Percentiles rank a stretch among this genome's conserved stretches.
Conservation (phyloP, 305 asterid species). For the Fraxinus paxiana region DNA sequence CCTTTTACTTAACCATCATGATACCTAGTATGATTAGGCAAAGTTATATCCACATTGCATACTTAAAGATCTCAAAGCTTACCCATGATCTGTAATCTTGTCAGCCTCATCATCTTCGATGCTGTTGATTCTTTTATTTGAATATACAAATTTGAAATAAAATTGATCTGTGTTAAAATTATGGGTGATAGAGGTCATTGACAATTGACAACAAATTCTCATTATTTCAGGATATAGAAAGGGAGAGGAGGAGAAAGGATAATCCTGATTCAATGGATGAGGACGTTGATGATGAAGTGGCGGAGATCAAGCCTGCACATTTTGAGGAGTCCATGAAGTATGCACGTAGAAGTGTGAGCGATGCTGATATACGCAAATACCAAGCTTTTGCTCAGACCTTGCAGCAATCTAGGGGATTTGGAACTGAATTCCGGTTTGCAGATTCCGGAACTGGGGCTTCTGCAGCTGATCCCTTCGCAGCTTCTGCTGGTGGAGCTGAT, state of each 20-base stretch:
- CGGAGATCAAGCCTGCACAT: constrained; percentile 48
- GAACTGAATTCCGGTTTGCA: constrained; percentile 45
- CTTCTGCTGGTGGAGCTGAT: neutral
- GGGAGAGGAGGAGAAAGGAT: constrained; percentile 23
- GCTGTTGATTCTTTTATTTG: neutral
- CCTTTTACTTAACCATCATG: no score
- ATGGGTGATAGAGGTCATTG: neutral
- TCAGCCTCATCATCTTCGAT: neutral
- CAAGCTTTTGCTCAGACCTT: constrained; percentile 53
- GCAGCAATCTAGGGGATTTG: constrained; percentile 53
- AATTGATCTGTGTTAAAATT: neutral
- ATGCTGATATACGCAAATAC: constrained; percentile 53
- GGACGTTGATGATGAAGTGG: constrained; percentile 39
- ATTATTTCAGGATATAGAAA: neutral
- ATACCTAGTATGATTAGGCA: neutral
- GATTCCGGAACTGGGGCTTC: constrained; percentile 28
- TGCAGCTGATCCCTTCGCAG: neutral
- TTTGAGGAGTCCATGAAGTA: constrained; percentile 32
- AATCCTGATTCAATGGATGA: constrained; percentile 47
- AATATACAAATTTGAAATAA: neutral
- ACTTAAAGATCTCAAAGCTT: neutral
- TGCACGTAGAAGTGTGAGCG: neutral
- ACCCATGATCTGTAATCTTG: neutral
- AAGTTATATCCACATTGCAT: neutral
- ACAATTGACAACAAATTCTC: neutral